A percentile compares a stretch with the other conserved stretches of the same genome.
Evolutionary conservation across 495 filamentous ascomycete species (phyloP).

Genomic region (Gamarada debralockiae): DNA sequence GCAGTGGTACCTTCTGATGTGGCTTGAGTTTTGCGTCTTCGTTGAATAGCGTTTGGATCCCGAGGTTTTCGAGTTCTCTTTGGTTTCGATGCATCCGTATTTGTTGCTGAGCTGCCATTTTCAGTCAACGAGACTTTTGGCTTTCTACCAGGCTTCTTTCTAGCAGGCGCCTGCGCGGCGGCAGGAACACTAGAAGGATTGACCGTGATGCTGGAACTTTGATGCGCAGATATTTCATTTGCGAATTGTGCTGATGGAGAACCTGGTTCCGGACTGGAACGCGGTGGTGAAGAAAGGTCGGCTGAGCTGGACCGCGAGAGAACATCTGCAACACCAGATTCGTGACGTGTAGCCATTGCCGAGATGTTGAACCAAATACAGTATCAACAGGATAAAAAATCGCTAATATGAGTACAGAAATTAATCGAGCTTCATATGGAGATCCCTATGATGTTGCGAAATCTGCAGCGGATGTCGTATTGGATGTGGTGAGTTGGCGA

Average conservation of each 20-base stretch:
- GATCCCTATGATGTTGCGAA: slow-evolving; percentile 8
- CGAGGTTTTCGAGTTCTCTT: slow-evolving; percentile 51
- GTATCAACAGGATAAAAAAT: neutral
- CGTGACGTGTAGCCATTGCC: neutral
- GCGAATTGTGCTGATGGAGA: slow-evolving; percentile 23
- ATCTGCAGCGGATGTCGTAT: neutral
- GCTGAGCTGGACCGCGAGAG: slow-evolving; percentile 1
- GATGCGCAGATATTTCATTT: slow-evolving; percentile 2
- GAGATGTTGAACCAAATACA: slow-evolving; percentile 6
- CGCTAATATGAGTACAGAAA: neutral
- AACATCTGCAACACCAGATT: no score
- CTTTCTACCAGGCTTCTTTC: slow-evolving; percentile 37
- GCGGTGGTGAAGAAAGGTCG: slow-evolving; percentile 25
- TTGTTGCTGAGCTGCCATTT: slow-evolving; percentile 35
- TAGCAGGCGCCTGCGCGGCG: slow-evolving; percentile 1
- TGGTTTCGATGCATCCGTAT: slow-evolving; percentile 45
- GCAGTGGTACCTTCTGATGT: slow-evolving; percentile 30
- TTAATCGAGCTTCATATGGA: neutral
- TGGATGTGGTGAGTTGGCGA: slow-evolving; percentile 4
- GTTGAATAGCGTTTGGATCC: slow-evolving; percentile 49
- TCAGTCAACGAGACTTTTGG: slow-evolving; percentile 39
- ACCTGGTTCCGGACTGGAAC: slow-evolving; percentile 19
- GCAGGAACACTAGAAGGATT: slow-evolving; percentile 7
- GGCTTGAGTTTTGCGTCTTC: slow-evolving; percentile 43
- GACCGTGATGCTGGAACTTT: slow-evolving; percentile 18